Conservation (phyloP, 345 rosid species). For the Orychophragmus violaceus region DNA sequence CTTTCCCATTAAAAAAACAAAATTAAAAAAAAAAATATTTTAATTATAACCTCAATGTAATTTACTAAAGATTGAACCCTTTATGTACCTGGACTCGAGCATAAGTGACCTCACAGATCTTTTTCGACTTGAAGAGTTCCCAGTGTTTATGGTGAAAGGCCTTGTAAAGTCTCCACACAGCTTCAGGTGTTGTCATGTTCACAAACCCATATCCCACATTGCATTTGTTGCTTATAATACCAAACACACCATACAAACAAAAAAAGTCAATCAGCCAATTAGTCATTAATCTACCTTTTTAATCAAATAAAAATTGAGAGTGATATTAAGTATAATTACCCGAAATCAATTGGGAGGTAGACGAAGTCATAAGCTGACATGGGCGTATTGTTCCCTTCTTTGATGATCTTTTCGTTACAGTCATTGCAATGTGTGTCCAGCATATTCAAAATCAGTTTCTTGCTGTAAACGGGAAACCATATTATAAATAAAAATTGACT, state of each 20-base stretch:
- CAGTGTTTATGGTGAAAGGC: slow-evolving; percentile 74
- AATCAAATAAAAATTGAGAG: background rate
- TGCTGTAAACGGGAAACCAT: slow-evolving; percentile 32
- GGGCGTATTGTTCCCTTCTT: slow-evolving; percentile 41
- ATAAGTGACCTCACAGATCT: slow-evolving; percentile 85
- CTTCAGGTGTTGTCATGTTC: slow-evolving; percentile 89
- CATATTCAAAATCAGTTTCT: slow-evolving; percentile 64
- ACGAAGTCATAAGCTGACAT: slow-evolving; percentile 84
- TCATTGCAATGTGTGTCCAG: slow-evolving; percentile 86
- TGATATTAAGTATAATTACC: slow-evolving; percentile 50
- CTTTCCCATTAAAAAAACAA: background rate
- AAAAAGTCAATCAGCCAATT: background rate
- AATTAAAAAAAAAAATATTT: background rate
- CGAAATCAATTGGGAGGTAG: slow-evolving; percentile 94
- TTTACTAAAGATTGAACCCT: background rate
- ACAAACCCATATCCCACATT: slow-evolving; percentile 98
- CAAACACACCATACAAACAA: background rate
- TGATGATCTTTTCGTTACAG: slow-evolving; percentile 68
- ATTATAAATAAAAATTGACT: slow-evolving; percentile 12
- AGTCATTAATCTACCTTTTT: background rate
- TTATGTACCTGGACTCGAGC: slow-evolving; percentile 74
- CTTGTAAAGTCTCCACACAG: slow-evolving; percentile 67
- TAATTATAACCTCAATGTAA: background rate
- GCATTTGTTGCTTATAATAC: slow-evolving; percentile 56
- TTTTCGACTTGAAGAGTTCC: slow-evolving; percentile 70